Evolutionary conservation across 192 early-diverging fungal species (phyloP), one percentile per base, ranked within the genome.

Genomic region (Coemansia sp.): DNA sequence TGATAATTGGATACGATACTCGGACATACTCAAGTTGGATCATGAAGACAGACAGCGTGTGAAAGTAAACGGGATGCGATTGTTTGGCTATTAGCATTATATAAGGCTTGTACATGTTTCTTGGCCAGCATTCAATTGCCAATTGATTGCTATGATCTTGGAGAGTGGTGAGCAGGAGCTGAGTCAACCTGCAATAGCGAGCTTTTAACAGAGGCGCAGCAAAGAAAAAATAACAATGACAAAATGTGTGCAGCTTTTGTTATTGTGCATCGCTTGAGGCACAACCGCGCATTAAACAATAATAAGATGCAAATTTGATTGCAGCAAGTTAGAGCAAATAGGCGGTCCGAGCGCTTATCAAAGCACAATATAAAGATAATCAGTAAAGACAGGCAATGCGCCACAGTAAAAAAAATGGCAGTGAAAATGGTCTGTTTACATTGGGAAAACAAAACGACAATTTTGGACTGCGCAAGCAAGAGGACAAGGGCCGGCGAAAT

Each of bases 401-500:
- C 53, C 29, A 57, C 53, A 57, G 53, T 3, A 31, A 12, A 57
- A 12, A 31, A 12, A 57, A 12, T 13, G 53, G 27, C 27, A 57
- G 53, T 4, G 11, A 1, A 31, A 0, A 16, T 57, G 27, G 22
- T 57, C 29, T 57, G 49, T 52, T 52, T 52, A 52, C 49, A 52
- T 11, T 10, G 49, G 20, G 20, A 52, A 52, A 22, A 22, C 49
- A 52, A 52, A 52, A 22, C 49, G 20, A 22, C 20, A 2, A 7
- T 10, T 9, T 22, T 52, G 22, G 49, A 52, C 49, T 52, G 49
- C 49, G 49, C 49, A 2, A 52, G 49, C 7, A 15, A 31, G 13
- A 57, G 53, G 29, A 57, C 22, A 57, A 57, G 22, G 13, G 27
- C 12, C 53, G 53, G 53, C 53, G 53, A 57, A 57, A 57, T 24